phyloP scores from a whole-genome alignment of 2,329 filamentous ascomycete species.

The Pseudopithomyces maydicus region DNA sequence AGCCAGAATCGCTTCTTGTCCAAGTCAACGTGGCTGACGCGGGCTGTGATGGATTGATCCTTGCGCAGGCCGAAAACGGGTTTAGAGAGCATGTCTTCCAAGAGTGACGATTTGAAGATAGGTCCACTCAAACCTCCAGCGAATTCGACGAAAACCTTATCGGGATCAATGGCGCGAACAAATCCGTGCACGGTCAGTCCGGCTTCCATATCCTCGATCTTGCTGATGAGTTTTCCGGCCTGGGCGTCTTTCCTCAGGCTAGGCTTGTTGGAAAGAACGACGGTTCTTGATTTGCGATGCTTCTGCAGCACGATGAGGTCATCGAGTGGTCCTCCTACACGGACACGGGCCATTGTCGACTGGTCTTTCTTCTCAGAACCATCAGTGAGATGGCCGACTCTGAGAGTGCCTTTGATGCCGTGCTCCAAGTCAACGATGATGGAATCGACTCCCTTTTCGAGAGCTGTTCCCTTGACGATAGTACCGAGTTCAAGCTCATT shows the following conservation, averaged over 20 bases:
- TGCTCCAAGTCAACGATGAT: conserved; percentile 74
- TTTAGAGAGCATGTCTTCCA: conserved; percentile 69
- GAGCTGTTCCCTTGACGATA: conserved; percentile 73
- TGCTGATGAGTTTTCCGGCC: conserved; percentile 71
- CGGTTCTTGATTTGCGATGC: conserved; percentile 73
- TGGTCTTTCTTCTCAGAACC: conserved; percentile 79
- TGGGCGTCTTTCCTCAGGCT: conserved; percentile 78
- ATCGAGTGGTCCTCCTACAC: conserved; percentile 80
- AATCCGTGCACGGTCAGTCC: conserved; percentile 76
- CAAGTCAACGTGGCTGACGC: conserved; percentile 73
- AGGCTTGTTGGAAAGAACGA: conserved; percentile 81
- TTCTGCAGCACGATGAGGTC: conserved; percentile 89
- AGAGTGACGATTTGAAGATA: conserved; percentile 77
- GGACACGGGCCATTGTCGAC: conserved; percentile 77
- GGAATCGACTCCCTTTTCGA: conserved; percentile 51
- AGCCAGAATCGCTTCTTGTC: conserved; percentile 72
- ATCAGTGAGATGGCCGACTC: conserved; percentile 81
- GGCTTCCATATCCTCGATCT: conserved; percentile 72
- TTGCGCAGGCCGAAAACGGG: conserved; percentile 80
- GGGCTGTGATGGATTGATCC: conserved; percentile 75
- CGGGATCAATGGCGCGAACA: conserved; percentile 80
- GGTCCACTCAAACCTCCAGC: conserved; percentile 76
- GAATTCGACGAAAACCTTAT: conserved; percentile 89
- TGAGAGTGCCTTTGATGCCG: conserved; percentile 77
- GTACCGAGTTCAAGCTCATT: conserved; percentile 74